Base-by-base conservation (phyloP, 179 eudicot species). In the Beta lomatogona region DNA sequence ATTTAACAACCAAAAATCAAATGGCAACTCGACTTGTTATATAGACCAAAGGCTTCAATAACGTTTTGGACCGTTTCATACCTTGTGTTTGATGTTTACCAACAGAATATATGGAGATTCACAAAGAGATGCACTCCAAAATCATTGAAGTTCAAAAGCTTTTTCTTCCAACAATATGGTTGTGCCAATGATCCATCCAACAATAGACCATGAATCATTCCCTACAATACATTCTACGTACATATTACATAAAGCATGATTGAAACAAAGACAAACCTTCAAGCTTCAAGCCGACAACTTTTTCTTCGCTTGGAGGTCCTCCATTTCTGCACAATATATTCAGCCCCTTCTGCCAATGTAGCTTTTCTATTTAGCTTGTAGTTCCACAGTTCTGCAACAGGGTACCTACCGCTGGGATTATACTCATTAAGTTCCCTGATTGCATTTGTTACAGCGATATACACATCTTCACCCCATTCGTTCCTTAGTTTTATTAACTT, bases 331-430 rank as follows among this genome's bases (percentile, higher is more conserved):
- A 82, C 22, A 10, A 82, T 28, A 50, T 15, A 70, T n/a, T 60
- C 46, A 50, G 31, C 80, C 64, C 80, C 84, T 69, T 82, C 84
- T 44, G 53, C 4, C 64, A 77, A 60, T 36, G 80, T 68, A 76
- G 84, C 84, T 66, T 77, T 82, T 41, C 77, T 82, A 21, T 79
- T 55, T 25, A 36, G 45, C 18, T 50, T 16, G 80, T 68, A 76
- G 60, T 82, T 82, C 84, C 80, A 82, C 71, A 82, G 60, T 67
- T 82, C 84, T 9, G 61, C 54, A 11, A 78, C 71, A 44, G 66
- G 69, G 75, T 44, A 64, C 69, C 79, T 54, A 19, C 61, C 63
- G 50, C 19, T 54, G 12, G 79, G 85, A 68, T 69, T 75, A 68
- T 80, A 80, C 68, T 84, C 57, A 54, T 58, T 64, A 57, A 76